Evolutionary conservation across 2,329 filamentous ascomycete species (phyloP).

Genomic region (Sporothrix globosa): DNA sequence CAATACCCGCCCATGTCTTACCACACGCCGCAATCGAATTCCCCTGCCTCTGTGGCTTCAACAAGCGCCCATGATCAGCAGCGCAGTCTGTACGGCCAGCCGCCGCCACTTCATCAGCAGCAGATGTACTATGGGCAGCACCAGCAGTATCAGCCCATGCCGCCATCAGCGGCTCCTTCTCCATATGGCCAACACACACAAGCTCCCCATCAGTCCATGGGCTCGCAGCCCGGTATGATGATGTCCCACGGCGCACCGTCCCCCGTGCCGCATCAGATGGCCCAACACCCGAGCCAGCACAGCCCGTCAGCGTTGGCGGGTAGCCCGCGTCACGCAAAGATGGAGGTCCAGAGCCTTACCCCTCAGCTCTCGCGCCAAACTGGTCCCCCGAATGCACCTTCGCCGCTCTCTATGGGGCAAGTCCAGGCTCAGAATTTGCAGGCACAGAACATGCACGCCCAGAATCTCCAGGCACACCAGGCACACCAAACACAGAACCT

Average conservation of each 20-base stretch:
- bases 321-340: slow-evolving; percentile 64
- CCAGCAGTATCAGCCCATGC: slow-evolving; percentile 68
- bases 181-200: slow-evolving; percentile 64
- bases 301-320: slow-evolving; percentile 60
- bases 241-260: slow-evolving; percentile 61
- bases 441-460: slow-evolving; percentile 47
- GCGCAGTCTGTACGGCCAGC: slow-evolving; percentile 81
- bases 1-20: slow-evolving; percentile 87
- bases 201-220: slow-evolving; percentile 62
- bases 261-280: slow-evolving; percentile 57
- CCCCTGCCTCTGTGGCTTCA: slow-evolving; percentile 89
- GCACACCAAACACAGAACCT: slow-evolving; percentile 31
- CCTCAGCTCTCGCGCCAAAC: slow-evolving; percentile 64
- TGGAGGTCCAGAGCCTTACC: slow-evolving; percentile 61
- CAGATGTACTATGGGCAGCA: slow-evolving; percentile 76
- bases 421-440: slow-evolving; percentile 39
- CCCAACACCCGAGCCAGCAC: slow-evolving; percentile 62
- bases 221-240: slow-evolving; percentile 67
- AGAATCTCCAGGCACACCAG: slow-evolving; percentile 29
- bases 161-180: slow-evolving; percentile 61
- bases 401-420: slow-evolving; percentile 37
- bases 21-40: slow-evolving; percentile 93
- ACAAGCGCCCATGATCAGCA: slow-evolving; percentile 88
- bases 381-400: slow-evolving; percentile 40
- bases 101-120: slow-evolving; percentile 75